These are phyloP conservation scores for Wickerhamiella sergipiensis DNA, from an alignment of 805 yeast species.

Conservation along the genomic window DNA sequence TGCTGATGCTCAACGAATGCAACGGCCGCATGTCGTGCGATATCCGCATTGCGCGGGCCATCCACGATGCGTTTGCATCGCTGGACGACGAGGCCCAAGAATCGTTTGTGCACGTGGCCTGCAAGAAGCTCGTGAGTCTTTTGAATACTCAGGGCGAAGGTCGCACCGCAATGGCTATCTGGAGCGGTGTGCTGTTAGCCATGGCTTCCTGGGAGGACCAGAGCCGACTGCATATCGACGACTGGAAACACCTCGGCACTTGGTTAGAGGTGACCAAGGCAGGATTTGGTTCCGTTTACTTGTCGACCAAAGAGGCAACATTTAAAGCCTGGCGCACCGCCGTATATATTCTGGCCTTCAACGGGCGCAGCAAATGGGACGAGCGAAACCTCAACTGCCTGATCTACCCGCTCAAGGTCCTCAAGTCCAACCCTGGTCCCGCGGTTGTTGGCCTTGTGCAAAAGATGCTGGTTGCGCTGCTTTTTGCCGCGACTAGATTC, in stretches of 20 bases:
- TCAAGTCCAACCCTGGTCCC: constrained; percentile 1
- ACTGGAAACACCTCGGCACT: constrained; percentile 5
- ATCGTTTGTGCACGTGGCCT: neutral
- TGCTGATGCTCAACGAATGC: constrained; percentile 2
- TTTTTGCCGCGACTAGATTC: neutral
- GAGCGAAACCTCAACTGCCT: constrained; percentile 4
- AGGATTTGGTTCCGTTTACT: constrained; percentile 5
- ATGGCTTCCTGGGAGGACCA: neutral
- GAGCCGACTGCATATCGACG: neutral
- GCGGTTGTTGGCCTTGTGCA: constrained; percentile 3
- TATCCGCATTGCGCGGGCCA: neutral
- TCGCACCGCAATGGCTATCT: constrained; percentile 1
- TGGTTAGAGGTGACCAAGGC: constrained; percentile 10
- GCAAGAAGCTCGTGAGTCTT: neutral
- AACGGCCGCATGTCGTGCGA: neutral
- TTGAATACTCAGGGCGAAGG: constrained; percentile 5
- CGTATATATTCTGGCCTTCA: constrained; percentile 6
- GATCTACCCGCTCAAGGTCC: constrained; percentile 4
- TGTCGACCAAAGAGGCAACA: constrained; percentile 4
- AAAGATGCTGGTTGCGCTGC: neutral
- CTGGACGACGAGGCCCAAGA: neutral
- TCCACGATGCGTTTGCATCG: neutral
- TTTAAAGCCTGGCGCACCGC: constrained; percentile 10
- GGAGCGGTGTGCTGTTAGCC: constrained; percentile 4
- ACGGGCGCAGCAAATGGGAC: constrained; percentile 2